Base-by-base conservation (phyloP, 2,329 filamentous ascomycete genomes). In the Diatrype stigma region DNA sequence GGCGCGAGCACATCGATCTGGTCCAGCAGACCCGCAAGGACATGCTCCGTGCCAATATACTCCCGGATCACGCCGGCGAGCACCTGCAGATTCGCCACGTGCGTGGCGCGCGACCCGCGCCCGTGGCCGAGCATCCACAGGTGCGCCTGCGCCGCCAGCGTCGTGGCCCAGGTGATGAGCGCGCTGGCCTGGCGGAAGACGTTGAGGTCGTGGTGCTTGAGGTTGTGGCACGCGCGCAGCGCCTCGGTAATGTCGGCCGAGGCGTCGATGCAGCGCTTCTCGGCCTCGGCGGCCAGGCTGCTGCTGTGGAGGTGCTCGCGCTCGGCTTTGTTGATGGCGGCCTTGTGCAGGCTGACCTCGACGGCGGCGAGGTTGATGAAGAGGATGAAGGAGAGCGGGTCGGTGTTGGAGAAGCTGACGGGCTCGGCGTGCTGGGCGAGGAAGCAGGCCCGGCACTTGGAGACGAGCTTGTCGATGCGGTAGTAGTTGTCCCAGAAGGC, bases 401-500 rank as follows among this genome's bases (percentile, higher is more conserved):
- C 37, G 14, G 23, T 21, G 16, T 17, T 4, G 2, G 10, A 34
- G 3, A 45, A 11, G 23, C 22, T 3, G 28, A 28, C 12, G 17
- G 19, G 8, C 45, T 28, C 28, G 7, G 38, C n/a, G 22, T 48
- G 35, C 3, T 37, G 26, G 14, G 17, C 30, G 30, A 51, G 14
- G n/a, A 51, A 19, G 22, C 14, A 19, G 5, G 38, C 30, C 19
- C 49, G 49, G 12, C 45, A 42, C 21, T 37, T 45, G 21, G 19
- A 5, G 14, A 51, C 45, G 6, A 46, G 17, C 23, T 45, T 47
- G 28, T 48, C 49, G 12, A 48, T 45, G 8, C 22, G n/a, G 26
- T 51, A 51, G 19, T 51, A 37, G 4, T 37, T 47, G 26, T 51
- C 49, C 49, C 49, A 51, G 38, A 51, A 51, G 10, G 45, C 10